Conservation (phyloP, 2,329 filamentous ascomycete genomes). For the Ramichloridium luteum region DNA sequence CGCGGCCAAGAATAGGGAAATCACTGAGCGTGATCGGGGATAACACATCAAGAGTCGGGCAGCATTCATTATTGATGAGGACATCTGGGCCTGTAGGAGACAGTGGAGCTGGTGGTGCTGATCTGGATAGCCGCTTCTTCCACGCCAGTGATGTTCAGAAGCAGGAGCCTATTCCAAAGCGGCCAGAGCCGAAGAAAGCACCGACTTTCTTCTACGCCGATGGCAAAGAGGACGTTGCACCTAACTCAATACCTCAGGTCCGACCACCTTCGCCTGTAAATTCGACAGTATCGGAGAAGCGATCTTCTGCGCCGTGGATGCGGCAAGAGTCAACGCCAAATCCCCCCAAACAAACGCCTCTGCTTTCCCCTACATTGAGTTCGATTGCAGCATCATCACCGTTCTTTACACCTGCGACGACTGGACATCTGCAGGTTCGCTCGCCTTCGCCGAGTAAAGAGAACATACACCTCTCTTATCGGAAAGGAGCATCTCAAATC, state of each 20-base stretch:
- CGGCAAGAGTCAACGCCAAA: constrained; percentile 9
- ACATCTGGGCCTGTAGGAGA: constrained; percentile 24
- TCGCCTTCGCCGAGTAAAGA: constrained; percentile 36
- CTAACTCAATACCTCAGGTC: constrained; percentile 15
- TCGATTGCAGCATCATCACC: constrained; percentile 19
- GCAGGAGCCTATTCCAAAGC: constrained; percentile 21
- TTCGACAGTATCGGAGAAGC: constrained; percentile 19
- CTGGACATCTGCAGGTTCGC: constrained; percentile 19
- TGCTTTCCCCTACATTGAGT: constrained; percentile 23
- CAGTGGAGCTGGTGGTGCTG: constrained; percentile 10
- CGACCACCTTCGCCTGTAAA: constrained; percentile 27
- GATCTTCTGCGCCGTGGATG: constrained; percentile 13
- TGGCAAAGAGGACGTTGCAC: constrained; percentile 31
- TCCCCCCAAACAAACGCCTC: constrained; percentile 17
- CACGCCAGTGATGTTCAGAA: constrained; percentile 63
- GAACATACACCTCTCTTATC: constrained; percentile 37
- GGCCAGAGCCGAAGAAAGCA: constrained; percentile 31
- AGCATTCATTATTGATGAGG: constrained; percentile 24
- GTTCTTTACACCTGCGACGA: constrained; percentile 19
- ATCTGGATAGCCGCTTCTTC: constrained; percentile 63
- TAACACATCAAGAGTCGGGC: constrained; percentile 15
- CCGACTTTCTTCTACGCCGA: constrained; percentile 41
- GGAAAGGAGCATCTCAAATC: constrained; percentile 38
- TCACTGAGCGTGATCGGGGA: constrained; percentile 29
- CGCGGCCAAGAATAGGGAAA: constrained; percentile 14